These are phyloP conservation scores for Solanum lycopersicoides DNA, from an alignment of 257 asterid genomes.

Conservation along the genomic window DNA sequence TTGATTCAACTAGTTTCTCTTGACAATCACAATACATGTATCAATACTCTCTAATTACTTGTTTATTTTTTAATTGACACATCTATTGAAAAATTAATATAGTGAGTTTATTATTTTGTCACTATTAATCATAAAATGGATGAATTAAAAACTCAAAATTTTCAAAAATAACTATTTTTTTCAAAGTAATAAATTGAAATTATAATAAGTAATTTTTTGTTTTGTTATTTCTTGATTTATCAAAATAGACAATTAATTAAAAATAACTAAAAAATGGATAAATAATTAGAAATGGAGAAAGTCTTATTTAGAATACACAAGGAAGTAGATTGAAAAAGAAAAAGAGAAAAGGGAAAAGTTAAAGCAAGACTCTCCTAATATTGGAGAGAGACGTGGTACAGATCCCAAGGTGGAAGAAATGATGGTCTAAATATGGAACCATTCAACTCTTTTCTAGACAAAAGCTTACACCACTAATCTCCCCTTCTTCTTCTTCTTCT, in stretches of 20 bases:
- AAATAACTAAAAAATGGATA: too few species aligned
- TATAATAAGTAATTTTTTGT: too few species aligned
- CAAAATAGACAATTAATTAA: too few species aligned
- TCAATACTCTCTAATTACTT: too few species aligned
- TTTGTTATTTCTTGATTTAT: too few species aligned
- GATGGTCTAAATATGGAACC: not conserved
- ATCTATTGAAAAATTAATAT: too few species aligned
- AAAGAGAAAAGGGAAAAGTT: not conserved
- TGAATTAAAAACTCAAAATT: too few species aligned
- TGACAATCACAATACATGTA: not conserved
- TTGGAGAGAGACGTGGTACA: not conserved
- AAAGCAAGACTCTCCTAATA: not conserved
- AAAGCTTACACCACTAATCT: not conserved
- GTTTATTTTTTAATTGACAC: too few species aligned
- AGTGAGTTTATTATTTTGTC: too few species aligned
- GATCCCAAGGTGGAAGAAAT: conserved; percentile 5
- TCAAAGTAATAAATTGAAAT: too few species aligned
- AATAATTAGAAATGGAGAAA: too few species aligned
- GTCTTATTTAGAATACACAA: too few species aligned
- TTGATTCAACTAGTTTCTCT: not conserved
- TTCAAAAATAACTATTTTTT: accelerated
- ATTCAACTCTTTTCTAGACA: not conserved
- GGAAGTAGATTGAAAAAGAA: not conserved
- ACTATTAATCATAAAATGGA: accelerated
- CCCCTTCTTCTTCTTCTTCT: not conserved